Evolutionary conservation across 148 eudicot species (phyloP).

Genomic region (Oxyria digyna): DNA sequence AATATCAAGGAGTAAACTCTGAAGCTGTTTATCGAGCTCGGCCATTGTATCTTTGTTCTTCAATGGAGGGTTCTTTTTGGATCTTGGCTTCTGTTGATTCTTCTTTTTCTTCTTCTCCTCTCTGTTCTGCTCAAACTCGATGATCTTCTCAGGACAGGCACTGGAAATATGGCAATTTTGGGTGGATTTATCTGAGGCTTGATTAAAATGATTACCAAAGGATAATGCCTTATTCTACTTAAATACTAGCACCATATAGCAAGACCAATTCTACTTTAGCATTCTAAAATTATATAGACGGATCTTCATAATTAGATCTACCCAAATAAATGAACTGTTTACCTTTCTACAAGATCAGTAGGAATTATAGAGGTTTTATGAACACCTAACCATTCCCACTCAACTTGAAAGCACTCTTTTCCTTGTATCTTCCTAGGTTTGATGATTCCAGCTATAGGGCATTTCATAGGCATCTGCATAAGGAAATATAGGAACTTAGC

Average conservation of each 20-base stretch:
- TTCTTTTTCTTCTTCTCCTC: slow-evolving; percentile 52
- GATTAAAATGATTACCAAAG: not conserved
- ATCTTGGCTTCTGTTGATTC: slow-evolving; percentile 28
- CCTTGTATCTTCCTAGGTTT: slow-evolving; percentile 62
- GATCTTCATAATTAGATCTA: too few relatives aligned
- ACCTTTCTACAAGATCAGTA: slow-evolving; percentile 77
- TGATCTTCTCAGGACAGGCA: slow-evolving; percentile 83
- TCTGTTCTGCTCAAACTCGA: slow-evolving; percentile 51
- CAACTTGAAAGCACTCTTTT: slow-evolving; percentile 67
- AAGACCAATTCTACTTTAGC: too few relatives aligned
- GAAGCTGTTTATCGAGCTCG: slow-evolving; percentile 42
- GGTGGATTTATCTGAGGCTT: not conserved
- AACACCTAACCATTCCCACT: slow-evolving; percentile 64
- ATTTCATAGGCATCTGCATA: slow-evolving; percentile 63
- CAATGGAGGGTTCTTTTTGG: slow-evolving; percentile 22
- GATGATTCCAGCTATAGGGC: slow-evolving; percentile 62
- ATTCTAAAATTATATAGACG: too few relatives aligned
- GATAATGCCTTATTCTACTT: not conserved
- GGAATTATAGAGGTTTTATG: slow-evolving; percentile 58
- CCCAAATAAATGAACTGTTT: not conserved
- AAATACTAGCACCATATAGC: too few relatives aligned
- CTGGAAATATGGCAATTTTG: slow-evolving; percentile 20
- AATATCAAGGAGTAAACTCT: slow-evolving; percentile 45
- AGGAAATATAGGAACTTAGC: not conserved
- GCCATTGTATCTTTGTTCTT: slow-evolving; percentile 20